Conservation (phyloP, 495 filamentous ascomycete genomes). For the Neurospora sp. region DNA sequence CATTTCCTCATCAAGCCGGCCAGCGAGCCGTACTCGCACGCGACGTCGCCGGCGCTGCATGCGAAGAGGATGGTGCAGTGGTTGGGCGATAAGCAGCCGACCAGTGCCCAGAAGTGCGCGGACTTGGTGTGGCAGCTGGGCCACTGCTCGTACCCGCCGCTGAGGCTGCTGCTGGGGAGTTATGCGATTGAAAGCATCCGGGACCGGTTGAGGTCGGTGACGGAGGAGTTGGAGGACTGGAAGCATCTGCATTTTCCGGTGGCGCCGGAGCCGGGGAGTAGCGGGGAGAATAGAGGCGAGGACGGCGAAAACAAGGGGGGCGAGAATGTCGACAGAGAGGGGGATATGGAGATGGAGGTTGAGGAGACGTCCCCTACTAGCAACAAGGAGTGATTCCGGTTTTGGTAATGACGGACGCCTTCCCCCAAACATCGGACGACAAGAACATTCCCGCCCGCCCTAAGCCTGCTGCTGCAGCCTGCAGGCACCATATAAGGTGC, state of each 20-base stretch:
- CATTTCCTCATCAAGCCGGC: slow-evolving; percentile 86
- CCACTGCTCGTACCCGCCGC: slow-evolving; percentile 82
- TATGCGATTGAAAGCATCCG: slow-evolving; percentile 94
- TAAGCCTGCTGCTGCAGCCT: not conserved
- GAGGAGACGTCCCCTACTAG: not conserved
- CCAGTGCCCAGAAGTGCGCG: slow-evolving; percentile 86
- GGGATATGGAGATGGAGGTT: not conserved
- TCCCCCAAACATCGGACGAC: not conserved
- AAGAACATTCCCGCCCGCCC: not conserved
- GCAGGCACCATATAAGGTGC: not conserved
- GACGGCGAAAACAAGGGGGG: not conserved
- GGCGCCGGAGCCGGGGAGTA: slow-evolving; percentile 16
- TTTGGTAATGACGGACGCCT: not conserved
- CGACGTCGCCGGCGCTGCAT: slow-evolving; percentile 74
- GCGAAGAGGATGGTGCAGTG: slow-evolving; percentile 92
- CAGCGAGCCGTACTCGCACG: slow-evolving; percentile 67
- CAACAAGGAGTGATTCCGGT: not conserved
- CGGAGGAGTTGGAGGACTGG: slow-evolving; percentile 93
- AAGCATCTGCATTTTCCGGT: slow-evolving; percentile 59
- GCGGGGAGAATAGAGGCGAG: not conserved
- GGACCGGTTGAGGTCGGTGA: slow-evolving; percentile 78
- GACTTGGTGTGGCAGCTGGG: slow-evolving; percentile 94
- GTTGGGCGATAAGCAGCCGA: slow-evolving; percentile 84
- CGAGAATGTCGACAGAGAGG: not conserved
- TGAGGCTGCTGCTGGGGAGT: slow-evolving; percentile 74